phyloP scores from a whole-genome alignment of 2,329 filamentous ascomycete genomes.

The Bertia moriformis region DNA sequence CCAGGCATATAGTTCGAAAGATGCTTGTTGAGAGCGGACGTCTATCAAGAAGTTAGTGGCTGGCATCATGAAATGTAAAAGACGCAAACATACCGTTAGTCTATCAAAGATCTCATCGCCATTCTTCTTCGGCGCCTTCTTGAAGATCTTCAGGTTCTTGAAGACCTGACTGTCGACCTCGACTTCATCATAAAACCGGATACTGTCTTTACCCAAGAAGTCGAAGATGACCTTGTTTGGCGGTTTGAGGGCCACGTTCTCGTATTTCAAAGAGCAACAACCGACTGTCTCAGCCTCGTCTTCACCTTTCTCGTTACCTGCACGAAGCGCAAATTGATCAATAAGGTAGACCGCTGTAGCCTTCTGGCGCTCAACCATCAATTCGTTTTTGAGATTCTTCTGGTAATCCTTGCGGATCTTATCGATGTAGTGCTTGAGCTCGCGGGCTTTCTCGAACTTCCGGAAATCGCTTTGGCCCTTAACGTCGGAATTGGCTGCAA shows the following conservation, averaged over 20 bases:
- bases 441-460: constrained; percentile 95
- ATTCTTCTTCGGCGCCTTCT: constrained; percentile 82
- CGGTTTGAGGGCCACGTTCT: constrained; percentile 80
- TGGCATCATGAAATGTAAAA: not conserved
- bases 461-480: constrained; percentile 96
- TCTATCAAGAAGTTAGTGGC: constrained; percentile 32
- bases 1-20: constrained; percentile 87
- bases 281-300: constrained; percentile 93
- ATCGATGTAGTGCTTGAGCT: constrained; percentile 91
- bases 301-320: constrained; percentile 96
- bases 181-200: constrained; percentile 89
- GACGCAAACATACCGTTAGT: constrained; percentile 40
- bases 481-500: constrained; percentile 87
- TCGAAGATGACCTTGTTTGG: constrained; percentile 92
- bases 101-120: constrained; percentile 96
- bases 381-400: constrained; percentile 70
- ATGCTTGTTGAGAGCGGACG: constrained; percentile 91
- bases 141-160: constrained; percentile 98
- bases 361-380: constrained; percentile 89
- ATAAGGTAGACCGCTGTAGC: constrained; percentile 96
- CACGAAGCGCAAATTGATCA: constrained; percentile 93
- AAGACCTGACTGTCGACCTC: constrained; percentile 84
- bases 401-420: constrained; percentile 83
- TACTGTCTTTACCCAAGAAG: constrained; percentile 96
- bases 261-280: constrained; percentile 92